A percentile compares a stretch with the other conserved stretches of the same genome.
Conservation (phyloP, 1,284 basidiomycete genomes). For the Moesziomyces aphidis region DNA sequence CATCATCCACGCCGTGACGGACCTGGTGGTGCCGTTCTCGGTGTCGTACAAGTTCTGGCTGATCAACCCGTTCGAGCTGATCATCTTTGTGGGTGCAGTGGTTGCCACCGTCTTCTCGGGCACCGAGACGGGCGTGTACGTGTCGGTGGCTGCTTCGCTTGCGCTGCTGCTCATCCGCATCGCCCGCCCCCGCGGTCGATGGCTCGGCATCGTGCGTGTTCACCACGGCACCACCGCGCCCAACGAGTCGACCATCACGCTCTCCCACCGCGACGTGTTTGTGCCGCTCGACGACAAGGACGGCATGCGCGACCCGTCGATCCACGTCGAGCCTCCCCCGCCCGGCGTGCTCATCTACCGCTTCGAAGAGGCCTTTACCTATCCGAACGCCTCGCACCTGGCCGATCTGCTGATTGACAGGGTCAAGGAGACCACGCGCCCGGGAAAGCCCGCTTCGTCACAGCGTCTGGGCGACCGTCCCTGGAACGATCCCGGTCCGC, state of each 20-base stretch:
- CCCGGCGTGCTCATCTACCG: constrained; percentile 93
- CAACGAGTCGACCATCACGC: constrained; percentile 30
- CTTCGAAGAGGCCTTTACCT: constrained; percentile 92
- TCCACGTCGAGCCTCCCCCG: constrained; percentile 81
- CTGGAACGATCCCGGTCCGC: constrained; percentile 87
- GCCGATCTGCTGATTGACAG: constrained; percentile 83
- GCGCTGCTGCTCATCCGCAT: constrained; percentile 88
- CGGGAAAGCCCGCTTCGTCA: constrained; percentile 70
- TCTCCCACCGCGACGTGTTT: constrained; percentile 75
- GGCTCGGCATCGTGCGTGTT: constrained; percentile 81
- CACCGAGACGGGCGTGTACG: constrained; percentile 95
- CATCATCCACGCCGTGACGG: constrained; percentile 90
- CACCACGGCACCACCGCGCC: constrained; percentile 63
- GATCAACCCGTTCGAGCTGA: constrained; percentile 89
- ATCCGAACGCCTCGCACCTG: constrained; percentile 86
- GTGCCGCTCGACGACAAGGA: constrained; percentile 76
- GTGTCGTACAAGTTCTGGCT: constrained; percentile 95
- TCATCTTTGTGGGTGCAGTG: constrained; percentile 91
- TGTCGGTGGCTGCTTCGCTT: constrained; percentile 82
- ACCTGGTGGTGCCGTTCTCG: constrained; percentile 86
- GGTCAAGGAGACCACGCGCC: constrained; percentile 80
- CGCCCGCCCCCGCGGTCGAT: constrained; percentile 89
- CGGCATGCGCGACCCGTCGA: constrained; percentile 76
- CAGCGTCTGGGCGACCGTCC: constrained; percentile 75
- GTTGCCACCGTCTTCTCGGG: constrained; percentile 75